Conservation (phyloP, 108 stramenopile species). For the Pseudonitzschia multiseries region DNA sequence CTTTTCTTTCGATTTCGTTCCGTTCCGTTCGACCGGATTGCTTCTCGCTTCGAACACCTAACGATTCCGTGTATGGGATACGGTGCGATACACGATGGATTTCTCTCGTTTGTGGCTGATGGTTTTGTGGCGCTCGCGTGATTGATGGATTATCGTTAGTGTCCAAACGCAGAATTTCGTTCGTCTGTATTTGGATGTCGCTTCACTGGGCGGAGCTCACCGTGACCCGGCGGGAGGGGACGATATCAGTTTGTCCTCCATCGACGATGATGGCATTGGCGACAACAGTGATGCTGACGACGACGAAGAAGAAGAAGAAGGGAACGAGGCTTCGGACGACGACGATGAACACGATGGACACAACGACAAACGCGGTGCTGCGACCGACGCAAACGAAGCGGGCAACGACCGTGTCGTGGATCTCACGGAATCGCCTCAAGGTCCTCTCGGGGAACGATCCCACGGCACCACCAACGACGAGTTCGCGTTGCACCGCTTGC, state of each 20-base stretch:
- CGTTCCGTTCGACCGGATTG: too few species aligned
- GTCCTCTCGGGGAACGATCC: not conserved
- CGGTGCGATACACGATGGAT: not conserved
- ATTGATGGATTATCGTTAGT: not conserved
- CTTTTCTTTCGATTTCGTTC: not conserved
- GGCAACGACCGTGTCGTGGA: not conserved
- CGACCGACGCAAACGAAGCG: too few species aligned
- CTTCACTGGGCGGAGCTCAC: not conserved
- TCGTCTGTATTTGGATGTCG: slow-evolving; percentile 11
- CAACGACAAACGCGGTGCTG: not conserved
- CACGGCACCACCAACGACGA: not conserved
- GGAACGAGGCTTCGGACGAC: not conserved
- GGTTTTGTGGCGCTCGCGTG: not conserved
- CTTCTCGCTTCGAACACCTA: too few species aligned
- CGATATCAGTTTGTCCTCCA: slow-evolving; percentile 8
- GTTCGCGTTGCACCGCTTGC: not conserved
- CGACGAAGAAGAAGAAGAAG: not conserved
- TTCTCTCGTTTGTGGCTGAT: not conserved
- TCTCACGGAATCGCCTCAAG: not conserved
- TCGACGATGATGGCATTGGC: not conserved
- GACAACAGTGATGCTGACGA: not conserved
- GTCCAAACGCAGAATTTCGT: slow-evolving; percentile 8
- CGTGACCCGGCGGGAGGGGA: slow-evolving; percentile 1
- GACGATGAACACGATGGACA: not conserved
- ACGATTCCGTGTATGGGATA: not conserved